These are phyloP conservation scores for Spathaspora sp. DNA, from an alignment of 805 yeast genomes.

Conservation along the genomic window DNA sequence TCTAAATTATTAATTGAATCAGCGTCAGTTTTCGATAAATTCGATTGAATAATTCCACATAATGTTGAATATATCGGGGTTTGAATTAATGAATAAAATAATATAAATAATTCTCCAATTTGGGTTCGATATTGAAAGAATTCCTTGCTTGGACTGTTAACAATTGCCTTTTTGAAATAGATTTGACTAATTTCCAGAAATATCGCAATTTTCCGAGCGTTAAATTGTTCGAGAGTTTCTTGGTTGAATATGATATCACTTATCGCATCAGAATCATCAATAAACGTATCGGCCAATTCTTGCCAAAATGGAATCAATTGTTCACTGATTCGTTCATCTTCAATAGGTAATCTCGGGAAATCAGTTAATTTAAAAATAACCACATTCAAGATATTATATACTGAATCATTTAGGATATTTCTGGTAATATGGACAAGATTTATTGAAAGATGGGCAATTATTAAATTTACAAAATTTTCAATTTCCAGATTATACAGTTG, in stretches of 20 bases:
- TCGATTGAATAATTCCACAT: conserved; percentile 2
- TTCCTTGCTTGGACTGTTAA: conserved; percentile 44
- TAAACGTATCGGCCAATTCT: conserved; percentile 55
- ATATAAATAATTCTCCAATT: conserved; percentile 73
- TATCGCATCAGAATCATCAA: conserved; percentile 41
- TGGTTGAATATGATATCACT: conserved; percentile 8
- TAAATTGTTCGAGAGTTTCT: conserved; percentile 14
- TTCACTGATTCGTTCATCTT: conserved; percentile 53
- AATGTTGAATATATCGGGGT: conserved; percentile 34
- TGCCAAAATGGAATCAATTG: conserved; percentile 66
- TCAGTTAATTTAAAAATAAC: conserved; percentile 48
- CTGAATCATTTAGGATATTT: conserved; percentile 30
- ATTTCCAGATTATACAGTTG: conserved; percentile 30
- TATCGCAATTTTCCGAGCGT: conserved; percentile 21
- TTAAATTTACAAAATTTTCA: conserved; percentile 41
- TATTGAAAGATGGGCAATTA: conserved; percentile 44
- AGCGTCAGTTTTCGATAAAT: background rate
- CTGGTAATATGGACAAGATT: conserved; percentile 42
- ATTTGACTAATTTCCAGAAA: conserved; percentile 53
- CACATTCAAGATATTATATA: conserved; percentile 42
- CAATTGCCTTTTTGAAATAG: conserved; percentile 67
- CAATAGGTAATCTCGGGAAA: conserved; percentile 53
- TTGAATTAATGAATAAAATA: conserved; percentile 64
- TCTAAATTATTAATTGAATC: conserved; percentile 4
- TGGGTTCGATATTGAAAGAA: conserved; percentile 69